Percentiles rank a stretch among this genome's conserved stretches.
Evolutionary conservation across 179 eudicot genomes (phyloP).

Genomic region (Heliamphora pulchella): DNA sequence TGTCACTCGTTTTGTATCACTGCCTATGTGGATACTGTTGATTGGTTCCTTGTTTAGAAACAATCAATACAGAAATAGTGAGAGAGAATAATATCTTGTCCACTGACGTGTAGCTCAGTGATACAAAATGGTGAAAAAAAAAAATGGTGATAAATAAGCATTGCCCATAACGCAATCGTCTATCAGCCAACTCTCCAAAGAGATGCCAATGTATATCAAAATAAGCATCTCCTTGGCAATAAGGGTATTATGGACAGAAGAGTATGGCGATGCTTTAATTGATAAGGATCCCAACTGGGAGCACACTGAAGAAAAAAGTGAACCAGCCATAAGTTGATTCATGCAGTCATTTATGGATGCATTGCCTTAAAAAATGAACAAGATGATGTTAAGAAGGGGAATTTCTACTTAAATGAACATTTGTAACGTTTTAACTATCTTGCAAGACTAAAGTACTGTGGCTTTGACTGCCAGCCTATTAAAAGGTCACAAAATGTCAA

Average conservation of each 20-base stretch:
- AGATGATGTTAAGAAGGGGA: background rate
- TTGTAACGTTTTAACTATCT: background rate
- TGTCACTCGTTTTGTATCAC: too few species aligned
- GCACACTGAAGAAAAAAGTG: background rate
- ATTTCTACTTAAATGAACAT: background rate
- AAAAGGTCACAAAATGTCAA: background rate
- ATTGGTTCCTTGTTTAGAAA: too few species aligned
- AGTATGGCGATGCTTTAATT: background rate
- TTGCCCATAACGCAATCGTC: too few species aligned
- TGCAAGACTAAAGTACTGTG: background rate
- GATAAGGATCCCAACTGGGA: background rate
- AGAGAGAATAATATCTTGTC: too few species aligned
- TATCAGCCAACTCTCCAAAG: background rate
- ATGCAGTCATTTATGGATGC: background rate
- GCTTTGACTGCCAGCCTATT: background rate
- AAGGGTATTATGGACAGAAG: background rate
- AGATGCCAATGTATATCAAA: background rate
- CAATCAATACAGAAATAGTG: too few species aligned
- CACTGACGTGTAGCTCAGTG: too few species aligned
- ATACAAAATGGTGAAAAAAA: too few species aligned
- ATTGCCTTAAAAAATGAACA: background rate
- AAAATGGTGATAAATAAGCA: too few species aligned
- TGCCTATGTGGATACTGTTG: too few species aligned
- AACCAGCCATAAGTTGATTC: background rate
- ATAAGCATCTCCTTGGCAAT: background rate